Evolutionary conservation across 352 stramenopile genomes (phyloP), one percentile per base, ranked within the genome.

Genomic region (Blastocystis sp.): DNA sequence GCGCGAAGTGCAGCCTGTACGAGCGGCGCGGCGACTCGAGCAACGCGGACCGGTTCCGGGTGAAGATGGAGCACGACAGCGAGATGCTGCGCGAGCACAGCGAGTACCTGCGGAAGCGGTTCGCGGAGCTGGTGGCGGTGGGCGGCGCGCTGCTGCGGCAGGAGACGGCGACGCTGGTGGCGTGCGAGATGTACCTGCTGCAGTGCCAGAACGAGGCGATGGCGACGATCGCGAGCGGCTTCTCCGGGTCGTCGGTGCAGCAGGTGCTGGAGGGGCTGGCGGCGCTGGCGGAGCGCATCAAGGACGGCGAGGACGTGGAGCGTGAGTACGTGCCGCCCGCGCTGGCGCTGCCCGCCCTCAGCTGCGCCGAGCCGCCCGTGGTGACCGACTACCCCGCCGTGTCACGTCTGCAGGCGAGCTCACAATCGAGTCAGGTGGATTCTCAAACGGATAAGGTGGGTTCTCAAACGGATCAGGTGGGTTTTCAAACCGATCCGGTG

Each of bases 41-140:
- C n/a, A 87, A 87, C 34, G 77, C 77, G 21, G 77, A 87, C 4
- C 38, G 48, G 28, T 87, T 87, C 77, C 9, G 77, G 21, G 62
- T 74, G 62, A 87, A 87, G 59, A 77, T 87, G 65, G 77, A 87
- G 21, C 77, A 87, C 38, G 77, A 87, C n/a, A 62, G 56, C 21
- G n/a, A 87, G 38, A 74, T 77, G 65, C 65, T 87, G 14, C 62
- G 71, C 28, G 65, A 87, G 34, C 65, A 77, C 23, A 87, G 52
- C 4, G 38, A 74, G 41, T 87, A 87, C 45, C 77, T 87, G 40
- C 48, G 66, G 66, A 66, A 53, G 7, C 21, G 71, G 10, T 81
- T 81, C 43, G 71, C 64, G 43, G 71, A 81, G 43, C 23, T 81
- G 38, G 66, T 81, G 34, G 41, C 38, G 66, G 10, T 45, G 34